Base-by-base conservation (phyloP, 169 alveolate genomes). In the Cardiosporidium cionae region DNA sequence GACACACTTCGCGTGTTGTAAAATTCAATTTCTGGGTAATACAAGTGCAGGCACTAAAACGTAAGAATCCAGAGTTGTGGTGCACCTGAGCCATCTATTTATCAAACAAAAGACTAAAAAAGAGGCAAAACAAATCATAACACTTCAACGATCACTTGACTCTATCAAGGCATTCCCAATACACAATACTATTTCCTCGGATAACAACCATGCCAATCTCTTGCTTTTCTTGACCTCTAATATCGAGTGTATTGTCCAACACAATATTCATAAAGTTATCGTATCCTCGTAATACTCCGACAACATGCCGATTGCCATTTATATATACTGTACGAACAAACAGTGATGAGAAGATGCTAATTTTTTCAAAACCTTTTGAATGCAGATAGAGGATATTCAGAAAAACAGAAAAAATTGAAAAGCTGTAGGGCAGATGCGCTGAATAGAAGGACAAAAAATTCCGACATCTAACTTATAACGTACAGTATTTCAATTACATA, bases 111-210 rank as follows among this genome's bases (percentile, higher is more conserved):
- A n/a, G n/a, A n/a, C n/a, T n/a, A n/a, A n/a, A n/a, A n/a, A n/a
- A n/a, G n/a, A n/a, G n/a, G n/a, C n/a, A n/a, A n/a, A n/a, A n/a
- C n/a, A n/a, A n/a, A n/a, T n/a, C n/a, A n/a, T n/a, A n/a, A n/a
- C n/a, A n/a, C n/a, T n/a, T n/a, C n/a, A n/a, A n/a, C n/a, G n/a
- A n/a, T n/a, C n/a, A n/a, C n/a, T 44, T 44, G 37, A 96, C 97
- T 79, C 93, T 93, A 87, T 97, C 99, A 32, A 96, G 88, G 89
- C 98, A 95, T 80, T 97, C 99, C 99, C 99, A 97, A 91, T 90
- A 89, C 66, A 94, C 80, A 35, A 97, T 91, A 63, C 98, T 90
- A 85, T 96, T 96, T 34, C 99, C 99, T 44, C 99, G 86, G 52
- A 97, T 91, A 58, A 97, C 97, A 32, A 94, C 95, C 75, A 96